Conservation (phyloP, 73 alveolate genomes). For the Tetrahymena malaccensis region DNA sequence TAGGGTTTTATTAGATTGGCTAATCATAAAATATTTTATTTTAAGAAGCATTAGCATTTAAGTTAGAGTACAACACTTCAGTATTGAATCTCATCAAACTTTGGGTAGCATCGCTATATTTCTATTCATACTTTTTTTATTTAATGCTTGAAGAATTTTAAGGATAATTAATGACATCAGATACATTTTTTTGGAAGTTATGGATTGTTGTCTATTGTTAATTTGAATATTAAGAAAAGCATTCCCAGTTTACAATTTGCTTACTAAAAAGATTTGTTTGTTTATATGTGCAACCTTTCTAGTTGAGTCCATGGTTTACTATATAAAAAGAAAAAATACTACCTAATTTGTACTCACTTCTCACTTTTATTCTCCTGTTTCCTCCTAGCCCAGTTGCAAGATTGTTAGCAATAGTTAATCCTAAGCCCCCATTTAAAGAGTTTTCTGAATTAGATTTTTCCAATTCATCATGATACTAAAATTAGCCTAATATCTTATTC, state of each 20-base stretch:
- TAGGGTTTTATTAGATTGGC: neutral
- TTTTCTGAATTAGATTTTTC: neutral
- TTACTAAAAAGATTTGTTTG: neutral
- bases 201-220: neutral
- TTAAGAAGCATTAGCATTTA: neutral
- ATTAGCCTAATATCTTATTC: neutral
- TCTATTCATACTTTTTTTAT: neutral
- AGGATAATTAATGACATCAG: neutral
- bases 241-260: neutral
- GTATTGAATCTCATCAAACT: neutral
- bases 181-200: neutral
- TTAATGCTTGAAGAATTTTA: neutral
- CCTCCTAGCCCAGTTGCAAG: conserved; percentile 1
- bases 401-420: conserved; percentile 22
- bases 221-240: neutral
- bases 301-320: neutral
- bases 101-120: neutral
- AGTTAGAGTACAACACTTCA: neutral
- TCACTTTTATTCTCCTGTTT: neutral
- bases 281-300: neutral
- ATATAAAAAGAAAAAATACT: neutral
- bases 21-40: neutral
- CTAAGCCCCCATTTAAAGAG: conserved; percentile 24
- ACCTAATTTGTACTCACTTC: neutral
- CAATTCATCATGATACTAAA: neutral